Evolutionary conservation across 176 grass and related monocot species (phyloP), one percentile per base, ranked within the genome.

Genomic region (Bolboschoenus planiculmis): DNA sequence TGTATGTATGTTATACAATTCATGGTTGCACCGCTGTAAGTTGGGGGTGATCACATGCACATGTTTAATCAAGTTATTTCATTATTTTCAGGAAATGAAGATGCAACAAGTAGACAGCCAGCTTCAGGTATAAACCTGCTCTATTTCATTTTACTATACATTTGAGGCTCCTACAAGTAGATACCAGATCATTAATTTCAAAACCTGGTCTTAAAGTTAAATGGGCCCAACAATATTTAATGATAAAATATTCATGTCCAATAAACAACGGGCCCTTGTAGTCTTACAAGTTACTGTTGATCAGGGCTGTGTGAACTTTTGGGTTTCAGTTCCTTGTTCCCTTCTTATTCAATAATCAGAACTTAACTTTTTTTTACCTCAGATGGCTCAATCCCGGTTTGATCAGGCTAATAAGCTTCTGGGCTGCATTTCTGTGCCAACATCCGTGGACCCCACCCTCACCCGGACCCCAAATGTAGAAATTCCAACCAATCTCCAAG

Each of bases 51-150:
- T 51, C 18, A 14, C 23, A 43, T 50, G 44, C 6, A 31, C 9
- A 20, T 54, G 40, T n/a, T 84, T 46, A 82, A 29, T 64, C 15
- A 29, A 63, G 37, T 65, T 82, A 42, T 26, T 81, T 81, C 7
- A 65, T 81, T 82, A 30, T 80, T 84, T 92, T 87, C 80, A 99
- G 96, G 91, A 93, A 84, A 31, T 87, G 40, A 95, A 90, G 88
- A 61, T 84, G 55, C 87, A 88, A 95, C 84, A 82, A 61, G 26
- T 88, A 24, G 67, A 60, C 89, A 85, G 58, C 61, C 92, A 91
- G 42, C 86, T 99, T 86, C 84, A 87, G 95, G 95, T 98, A 86
- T 20, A 35, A 33, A 48, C 14, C 54, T 40, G 39, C 40, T 36
- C 15, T 66, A 23, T 1, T 74, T 85, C 23, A 61, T 51, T 40